Percentiles rank a stretch among this genome's conserved stretches.
These are phyloP conservation scores for Puccinia triticina DNA, from an alignment of 1,284 basidiomycete species.

Conservation along the genomic window DNA sequence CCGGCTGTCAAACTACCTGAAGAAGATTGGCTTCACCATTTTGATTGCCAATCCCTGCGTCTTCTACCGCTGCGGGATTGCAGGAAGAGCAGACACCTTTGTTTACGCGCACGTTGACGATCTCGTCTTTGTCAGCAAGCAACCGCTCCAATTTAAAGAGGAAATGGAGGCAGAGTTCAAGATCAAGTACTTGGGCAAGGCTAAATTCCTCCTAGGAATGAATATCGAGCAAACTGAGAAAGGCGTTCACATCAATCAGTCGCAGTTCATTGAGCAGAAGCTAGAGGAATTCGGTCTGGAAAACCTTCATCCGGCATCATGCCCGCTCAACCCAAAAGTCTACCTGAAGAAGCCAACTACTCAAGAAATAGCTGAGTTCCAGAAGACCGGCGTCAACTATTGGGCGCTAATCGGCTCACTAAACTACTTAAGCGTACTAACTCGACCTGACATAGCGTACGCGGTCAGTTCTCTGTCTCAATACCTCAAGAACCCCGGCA, in stretches of 20 bases:
- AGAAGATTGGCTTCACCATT: neutral
- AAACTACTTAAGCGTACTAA: neutral
- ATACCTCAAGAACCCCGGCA: neutral
- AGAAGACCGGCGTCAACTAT: neutral
- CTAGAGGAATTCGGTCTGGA: neutral
- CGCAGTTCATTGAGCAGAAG: neutral
- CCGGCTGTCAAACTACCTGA: neutral
- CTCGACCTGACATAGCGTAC: slow-evolving; percentile 3
- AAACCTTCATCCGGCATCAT: neutral
- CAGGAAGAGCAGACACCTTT: neutral
- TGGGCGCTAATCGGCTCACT: neutral
- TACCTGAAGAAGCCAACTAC: neutral
- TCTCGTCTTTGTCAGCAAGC: neutral
- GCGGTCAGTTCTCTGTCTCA: slow-evolving; percentile 6
- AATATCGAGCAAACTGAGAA: neutral
- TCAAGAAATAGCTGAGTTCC: neutral
- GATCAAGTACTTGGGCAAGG: slow-evolving; percentile 14
- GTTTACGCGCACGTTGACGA: slow-evolving; percentile 23
- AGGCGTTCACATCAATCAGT: neutral
- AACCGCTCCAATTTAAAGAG: neutral
- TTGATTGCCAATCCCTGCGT: neutral
- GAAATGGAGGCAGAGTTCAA: neutral
- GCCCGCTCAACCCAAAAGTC: neutral
- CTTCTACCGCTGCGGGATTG: neutral
- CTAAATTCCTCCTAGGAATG: neutral